Evolutionary conservation across 805 yeast species (phyloP), one percentile per base, ranked within the genome.

Genomic region (Candida orba): DNA sequence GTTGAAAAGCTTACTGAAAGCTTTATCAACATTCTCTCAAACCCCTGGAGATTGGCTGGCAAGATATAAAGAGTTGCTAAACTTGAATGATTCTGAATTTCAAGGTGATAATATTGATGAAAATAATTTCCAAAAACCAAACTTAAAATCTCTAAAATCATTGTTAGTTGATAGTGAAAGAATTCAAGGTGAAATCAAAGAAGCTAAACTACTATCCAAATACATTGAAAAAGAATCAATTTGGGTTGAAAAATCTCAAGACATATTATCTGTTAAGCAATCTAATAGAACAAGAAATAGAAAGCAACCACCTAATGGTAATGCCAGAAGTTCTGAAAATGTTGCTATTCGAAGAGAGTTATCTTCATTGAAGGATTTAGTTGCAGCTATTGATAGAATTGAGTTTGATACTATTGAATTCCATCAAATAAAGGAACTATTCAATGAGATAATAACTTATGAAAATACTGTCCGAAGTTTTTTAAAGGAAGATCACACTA

Each of bases 191-290:
- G 63, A 66, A 1, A 58, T 75, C 4, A 58, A 67, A 1, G 67
- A 64, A 34, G 68, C 65, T 36, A 49, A 44, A 4, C 47, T 60
- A 23, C 60, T 84, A 43, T 62, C 65, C 40, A 45, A 44, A 1
- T 73, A 73, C 46, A 62, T 81, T 25, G 64, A 63, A 2, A 58
- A 63, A 15, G 75, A 83, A 1, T 70, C 68, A 39, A 58, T 56
- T 8, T 79, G 84, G 73, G 65, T 72, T 20, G 79, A 75, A 15
- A 71, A 71, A 31, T 83, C 84, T 22, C 79, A 75, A 47, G 64
- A 61, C 2, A 56, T 80, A 17, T 54, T 83, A 39, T 44, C 50
- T 36, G 52, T 41, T n/a, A 57, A 54, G 23, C 48, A 68, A 77
- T 9, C 67, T 73, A 35, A 77, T 69, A 53, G 78, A 34, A 51